phyloP scores from a whole-genome alignment of 78 protist species.

The Emiliania huxleyi region DNA sequence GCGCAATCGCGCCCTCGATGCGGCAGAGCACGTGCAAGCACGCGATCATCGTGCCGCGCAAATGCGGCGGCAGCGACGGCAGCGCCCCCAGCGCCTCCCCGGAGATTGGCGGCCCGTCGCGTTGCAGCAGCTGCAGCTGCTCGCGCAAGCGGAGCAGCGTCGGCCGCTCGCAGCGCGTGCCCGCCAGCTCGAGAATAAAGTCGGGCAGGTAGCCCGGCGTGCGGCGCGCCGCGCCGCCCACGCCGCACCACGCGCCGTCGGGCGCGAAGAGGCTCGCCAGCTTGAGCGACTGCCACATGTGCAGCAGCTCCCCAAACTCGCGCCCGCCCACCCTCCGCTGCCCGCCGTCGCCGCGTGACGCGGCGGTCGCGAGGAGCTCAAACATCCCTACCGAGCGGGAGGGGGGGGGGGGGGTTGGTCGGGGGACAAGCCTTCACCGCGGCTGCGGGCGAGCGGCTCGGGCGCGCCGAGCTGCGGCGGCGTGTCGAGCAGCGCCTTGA shows the following conservation, averaged over 20 bases:
- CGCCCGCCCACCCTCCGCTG: not conserved
- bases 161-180: not conserved
- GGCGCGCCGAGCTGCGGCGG: not conserved
- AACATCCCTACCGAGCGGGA: too few relatives aligned
- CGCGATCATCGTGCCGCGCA: not conserved
- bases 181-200: not conserved
- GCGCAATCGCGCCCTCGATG: not conserved
- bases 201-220: not conserved
- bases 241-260: too few relatives aligned
- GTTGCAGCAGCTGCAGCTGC: not conserved
- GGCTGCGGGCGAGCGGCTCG: too few relatives aligned
- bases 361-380: not conserved
- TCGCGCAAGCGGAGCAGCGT: not conserved
- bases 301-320: not conserved
- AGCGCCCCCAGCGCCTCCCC: not conserved
- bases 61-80: not conserved
- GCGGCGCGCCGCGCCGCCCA: too few relatives aligned
- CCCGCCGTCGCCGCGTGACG: not conserved
- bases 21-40: not conserved
- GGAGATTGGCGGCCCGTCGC: not conserved
- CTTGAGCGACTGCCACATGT: slow-evolving; percentile 8
- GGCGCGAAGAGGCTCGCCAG: too few relatives aligned
- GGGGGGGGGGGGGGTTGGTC: too few relatives aligned
- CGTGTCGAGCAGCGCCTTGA: not conserved
- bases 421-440: too few relatives aligned